phyloP scores from a whole-genome alignment of 1,139 yeast genomes.

The Diutina ranongensis region DNA sequence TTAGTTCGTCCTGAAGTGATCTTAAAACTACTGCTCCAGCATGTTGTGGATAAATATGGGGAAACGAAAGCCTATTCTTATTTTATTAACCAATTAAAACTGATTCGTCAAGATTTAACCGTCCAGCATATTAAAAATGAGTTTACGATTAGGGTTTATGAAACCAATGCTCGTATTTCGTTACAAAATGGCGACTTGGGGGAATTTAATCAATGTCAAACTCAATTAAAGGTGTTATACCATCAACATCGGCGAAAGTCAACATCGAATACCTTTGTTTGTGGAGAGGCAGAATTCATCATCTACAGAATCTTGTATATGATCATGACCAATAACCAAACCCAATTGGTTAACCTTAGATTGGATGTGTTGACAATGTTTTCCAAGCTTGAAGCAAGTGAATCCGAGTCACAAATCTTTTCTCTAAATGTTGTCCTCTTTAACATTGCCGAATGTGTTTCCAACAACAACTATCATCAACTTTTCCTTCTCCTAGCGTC shows the following conservation, averaged over 20 bases:
- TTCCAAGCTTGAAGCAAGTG: background rate
- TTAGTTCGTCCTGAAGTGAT: conserved; percentile 64
- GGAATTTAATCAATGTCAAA: conserved; percentile 91
- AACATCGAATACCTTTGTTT: conserved; percentile 10
- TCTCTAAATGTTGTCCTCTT: background rate
- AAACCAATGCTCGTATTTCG: conserved; percentile 80
- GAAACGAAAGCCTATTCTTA: conserved; percentile 53
- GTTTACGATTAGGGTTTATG: conserved; percentile 72
- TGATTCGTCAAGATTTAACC: conserved; percentile 84
- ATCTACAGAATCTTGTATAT: conserved; percentile 70
- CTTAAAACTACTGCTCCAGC: conserved; percentile 44
- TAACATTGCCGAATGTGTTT: background rate
- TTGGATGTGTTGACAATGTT: conserved; percentile 7
- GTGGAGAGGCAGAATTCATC: conserved; percentile 46
- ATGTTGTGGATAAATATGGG: conserved; percentile 44
- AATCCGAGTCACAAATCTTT: background rate
- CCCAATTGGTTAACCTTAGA: conserved; percentile 27
- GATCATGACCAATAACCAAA: conserved; percentile 60
- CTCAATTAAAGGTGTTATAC: conserved; percentile 60
- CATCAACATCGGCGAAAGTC: conserved; percentile 1
- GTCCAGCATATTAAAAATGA: conserved; percentile 81
- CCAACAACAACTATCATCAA: background rate
- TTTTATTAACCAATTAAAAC: conserved; percentile 80
- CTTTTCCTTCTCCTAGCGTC: background rate
- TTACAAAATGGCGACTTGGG: conserved; percentile 77